Evolutionary conservation across 345 rosid genomes (phyloP).

Genomic region (Eucalyptus viminalis): DNA sequence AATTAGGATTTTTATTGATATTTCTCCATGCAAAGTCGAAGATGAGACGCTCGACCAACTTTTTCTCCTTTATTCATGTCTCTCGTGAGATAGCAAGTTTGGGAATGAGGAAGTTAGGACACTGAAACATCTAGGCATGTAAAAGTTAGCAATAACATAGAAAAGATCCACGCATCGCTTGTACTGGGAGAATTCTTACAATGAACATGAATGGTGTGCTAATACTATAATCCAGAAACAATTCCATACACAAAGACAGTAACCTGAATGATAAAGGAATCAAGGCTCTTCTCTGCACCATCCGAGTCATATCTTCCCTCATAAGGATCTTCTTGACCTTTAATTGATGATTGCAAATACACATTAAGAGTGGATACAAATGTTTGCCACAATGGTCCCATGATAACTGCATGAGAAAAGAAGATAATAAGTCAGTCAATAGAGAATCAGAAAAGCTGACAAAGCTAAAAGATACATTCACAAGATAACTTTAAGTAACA

Average conservation of each 20-base stretch:
- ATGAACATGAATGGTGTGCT: not conserved
- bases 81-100: not conserved
- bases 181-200: not conserved
- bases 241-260: not conserved
- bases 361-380: constrained; percentile 69
- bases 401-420: constrained; percentile 40
- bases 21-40: not conserved
- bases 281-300: constrained; percentile 89
- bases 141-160: not conserved
- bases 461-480: not conserved
- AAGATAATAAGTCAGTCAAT: not conserved
- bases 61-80: not conserved
- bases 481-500: constrained; percentile 1
- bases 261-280: constrained; percentile 87
- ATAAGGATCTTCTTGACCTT: constrained; percentile 63
- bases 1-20: not conserved
- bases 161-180: not conserved
- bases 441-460: not conserved
- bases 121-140: not conserved
- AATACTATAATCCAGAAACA: not conserved
- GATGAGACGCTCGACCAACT: not conserved
- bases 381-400: constrained; percentile 89
- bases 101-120: not conserved
- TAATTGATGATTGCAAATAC: constrained; percentile 57
- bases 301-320: constrained; percentile 90